Base-by-base conservation (phyloP, 345 rosid species). In the Salix arbutifolia region DNA sequence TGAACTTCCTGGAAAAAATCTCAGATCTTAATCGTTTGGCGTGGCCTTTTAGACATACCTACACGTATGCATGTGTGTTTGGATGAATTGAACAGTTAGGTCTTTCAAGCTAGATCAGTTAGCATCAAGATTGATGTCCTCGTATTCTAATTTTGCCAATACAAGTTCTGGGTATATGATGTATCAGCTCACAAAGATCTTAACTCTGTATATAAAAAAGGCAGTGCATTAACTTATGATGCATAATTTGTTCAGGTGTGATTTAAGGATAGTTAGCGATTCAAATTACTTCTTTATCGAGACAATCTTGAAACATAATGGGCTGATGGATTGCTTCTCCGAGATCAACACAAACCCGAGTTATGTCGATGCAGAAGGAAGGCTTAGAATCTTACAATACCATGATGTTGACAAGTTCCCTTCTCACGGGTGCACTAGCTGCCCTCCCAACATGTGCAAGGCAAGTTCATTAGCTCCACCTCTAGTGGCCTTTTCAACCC, bases 361-460 rank as follows among this genome's bases (percentile, higher is more conserved):
- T 44, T 66, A 52, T 50, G 66, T 83, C 21, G 83, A 83, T 61
- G 56, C 4, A 35, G 26, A 74, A 65, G 79, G 81, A 31, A 40
- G 77, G 69, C 74, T 80, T 60, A 62, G 69, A 64, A 77, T 84
- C 52, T 80, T 52, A 3, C 81, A 78, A 0, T 80, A 74, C 74
- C 79, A 80, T 67, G 77, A 80, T 75, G 46, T 70, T 14, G 21
- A 26, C 42, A 60, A 56, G 5, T 70, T 76, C 50, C 38, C 77
- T 64, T 40, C 80, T 62, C 74, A 77, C 72, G 68, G 71, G 30
- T 78, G 84, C 78, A 60, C 61, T 6, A 75, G 81, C 73, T 80
- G 84, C 74, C 84, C 80, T 35, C 73, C 80, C 52, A 84, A 80
- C 67, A 80, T 80, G 84, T 80, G 84, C 80, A 84, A 84, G 84